A percentile compares a stretch with the other conserved stretches of the same genome.
Conservation (phyloP, 1,284 basidiomycete genomes). For the Apiotrichum akiyoshidainum region DNA sequence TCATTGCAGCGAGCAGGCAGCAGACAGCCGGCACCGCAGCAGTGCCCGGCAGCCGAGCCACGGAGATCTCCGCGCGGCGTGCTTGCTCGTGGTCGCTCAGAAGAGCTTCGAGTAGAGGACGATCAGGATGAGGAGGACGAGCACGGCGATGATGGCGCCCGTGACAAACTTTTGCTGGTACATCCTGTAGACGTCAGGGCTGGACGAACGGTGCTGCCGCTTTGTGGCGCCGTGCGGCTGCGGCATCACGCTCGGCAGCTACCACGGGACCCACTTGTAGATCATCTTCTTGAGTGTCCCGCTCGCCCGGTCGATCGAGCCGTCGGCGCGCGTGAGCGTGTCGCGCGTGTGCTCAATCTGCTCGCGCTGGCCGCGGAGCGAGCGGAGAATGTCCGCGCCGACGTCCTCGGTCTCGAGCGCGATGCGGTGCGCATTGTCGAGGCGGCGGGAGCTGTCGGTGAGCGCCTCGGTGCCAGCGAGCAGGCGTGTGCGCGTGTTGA, state of each 20-base stretch:
- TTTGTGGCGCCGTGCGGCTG: background rate
- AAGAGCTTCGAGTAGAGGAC: conserved; percentile 51
- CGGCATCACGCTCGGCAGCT: background rate
- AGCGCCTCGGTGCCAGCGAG: conserved; percentile 70
- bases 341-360: conserved; percentile 92
- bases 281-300: conserved; percentile 63
- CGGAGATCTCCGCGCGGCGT: too few relatives aligned
- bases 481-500: conserved; percentile 64
- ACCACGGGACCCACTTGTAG: conserved; percentile 51
- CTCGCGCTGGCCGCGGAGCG: conserved; percentile 82
- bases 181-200: conserved; percentile 36
- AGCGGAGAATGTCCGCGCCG: conserved; percentile 85
- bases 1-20: too few relatives aligned
- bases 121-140: conserved; percentile 50
- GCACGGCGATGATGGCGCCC: conserved; percentile 49
- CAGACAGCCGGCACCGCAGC: too few relatives aligned
- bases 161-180: conserved; percentile 53
- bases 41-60: too few relatives aligned
- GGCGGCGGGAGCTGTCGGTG: conserved; percentile 71
- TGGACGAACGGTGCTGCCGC: too few relatives aligned
- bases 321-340: conserved; percentile 58
- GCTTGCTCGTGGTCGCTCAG: background rate
- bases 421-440: conserved; percentile 86
- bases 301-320: conserved; percentile 58
- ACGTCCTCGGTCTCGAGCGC: conserved; percentile 95